These are phyloP conservation scores for Ceratobasidium papillatum DNA, from an alignment of 1,284 basidiomycete genomes.

Conservation along the genomic window DNA sequence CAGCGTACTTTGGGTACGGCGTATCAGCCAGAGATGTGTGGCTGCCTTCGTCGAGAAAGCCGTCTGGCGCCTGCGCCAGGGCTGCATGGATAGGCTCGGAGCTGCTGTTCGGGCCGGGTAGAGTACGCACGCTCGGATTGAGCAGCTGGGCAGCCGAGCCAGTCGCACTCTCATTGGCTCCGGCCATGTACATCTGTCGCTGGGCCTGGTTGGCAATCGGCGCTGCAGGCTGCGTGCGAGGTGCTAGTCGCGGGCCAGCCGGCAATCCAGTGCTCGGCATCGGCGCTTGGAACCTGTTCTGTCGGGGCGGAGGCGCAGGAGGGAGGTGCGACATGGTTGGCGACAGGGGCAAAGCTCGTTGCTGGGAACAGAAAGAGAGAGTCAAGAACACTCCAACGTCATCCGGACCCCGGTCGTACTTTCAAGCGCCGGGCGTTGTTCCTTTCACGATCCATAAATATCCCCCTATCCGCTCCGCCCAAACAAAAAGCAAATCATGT, in stretches of 20 bases:
- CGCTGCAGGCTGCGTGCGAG: not conserved
- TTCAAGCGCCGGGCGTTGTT: not conserved
- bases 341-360: constrained; percentile 1
- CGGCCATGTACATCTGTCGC: constrained; percentile 28
- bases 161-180: constrained; percentile 15
- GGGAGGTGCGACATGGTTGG: constrained; percentile 12
- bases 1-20: constrained; percentile 17
- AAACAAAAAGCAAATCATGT: not conserved
- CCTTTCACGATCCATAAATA: not conserved
- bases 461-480: too few relatives aligned
- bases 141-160: constrained; percentile 36
- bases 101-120: constrained; percentile 1
- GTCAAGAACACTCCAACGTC: not conserved
- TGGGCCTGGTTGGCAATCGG: constrained; percentile 20
- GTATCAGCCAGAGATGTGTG: constrained; percentile 20
- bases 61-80: constrained; percentile 21
- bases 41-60: constrained; percentile 26
- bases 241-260: not conserved
- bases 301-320: constrained; percentile 1
- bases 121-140: constrained; percentile 20
- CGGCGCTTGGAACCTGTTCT: constrained; percentile 23
- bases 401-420: not conserved
- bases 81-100: constrained; percentile 31
- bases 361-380: not conserved
- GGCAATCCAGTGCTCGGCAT: constrained; percentile 21